Evolutionary conservation across 352 stramenopile genomes (phyloP), one percentile per base, ranked within the genome.

Genomic region (Phytophthora tentaculata): DNA sequence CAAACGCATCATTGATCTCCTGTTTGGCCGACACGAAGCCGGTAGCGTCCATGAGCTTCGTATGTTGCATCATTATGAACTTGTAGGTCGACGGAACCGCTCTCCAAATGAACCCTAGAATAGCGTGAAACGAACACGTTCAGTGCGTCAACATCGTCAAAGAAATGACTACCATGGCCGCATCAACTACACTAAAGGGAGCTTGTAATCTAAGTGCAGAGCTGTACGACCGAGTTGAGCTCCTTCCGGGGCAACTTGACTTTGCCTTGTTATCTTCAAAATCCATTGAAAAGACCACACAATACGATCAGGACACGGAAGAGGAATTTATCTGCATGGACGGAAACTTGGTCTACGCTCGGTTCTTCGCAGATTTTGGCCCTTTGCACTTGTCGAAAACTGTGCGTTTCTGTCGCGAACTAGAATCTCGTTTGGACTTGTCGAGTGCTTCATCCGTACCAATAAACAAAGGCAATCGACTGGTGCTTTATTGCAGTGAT

Each of bases 301-400:
- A 61, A 32, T 8, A 32, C 8, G 26, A 8, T 32, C 26, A 32
- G 3, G 3, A 8, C 39, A 76, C 89, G 9, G 23, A 41, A 1
- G 71, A 72, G 2, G 32, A 74, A 14, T 69, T 74, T 29, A 14
- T 84, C 26, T 72, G 68, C 10, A 73, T 86, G 24, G 80, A 86
- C 65, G 86, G 96, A 29, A 69, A 91, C 20, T 70, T 99, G 26
- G 67, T 96, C 1, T 99, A 99, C 79, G 97, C 94, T 76, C 98
- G 97, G 57, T 99, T 99, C 77, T 99, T 98, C 78, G 86, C 98
- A 7, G 97, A 99, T 73, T 99, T 99, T 84, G 97, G 97, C 3
- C 97, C 97, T 8, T 78, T 99, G 3, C 97, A 98, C 59, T 80
- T 99, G 1, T 93, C 81, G 0, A 94, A 98, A 72, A 81, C 98